These are phyloP conservation scores for Lactarius deliciosus DNA, from an alignment of 768 basidiomycete genomes.

Conservation along the genomic window DNA sequence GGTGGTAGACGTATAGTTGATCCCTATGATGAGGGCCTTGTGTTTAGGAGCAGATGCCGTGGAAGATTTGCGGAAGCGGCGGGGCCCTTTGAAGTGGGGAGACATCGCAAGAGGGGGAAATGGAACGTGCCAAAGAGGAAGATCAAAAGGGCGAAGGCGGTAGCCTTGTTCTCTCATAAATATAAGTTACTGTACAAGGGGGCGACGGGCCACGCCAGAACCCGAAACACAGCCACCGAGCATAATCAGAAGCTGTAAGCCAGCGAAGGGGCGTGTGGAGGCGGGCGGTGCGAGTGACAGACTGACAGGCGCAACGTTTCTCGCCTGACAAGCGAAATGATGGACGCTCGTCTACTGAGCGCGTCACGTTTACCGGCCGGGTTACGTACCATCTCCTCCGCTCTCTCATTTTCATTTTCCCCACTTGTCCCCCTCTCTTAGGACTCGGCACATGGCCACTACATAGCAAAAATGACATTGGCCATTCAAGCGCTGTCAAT, in stretches of 20 bases:
- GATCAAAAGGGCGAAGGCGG: neutral
- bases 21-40: slow-evolving; percentile 13
- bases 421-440: too few relatives aligned
- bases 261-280: too few relatives aligned
- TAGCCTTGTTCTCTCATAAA: neutral
- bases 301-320: too few relatives aligned
- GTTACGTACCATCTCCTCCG: too few relatives aligned
- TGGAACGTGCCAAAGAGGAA: neutral
- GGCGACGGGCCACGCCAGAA: neutral
- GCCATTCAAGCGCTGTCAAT: too few relatives aligned
- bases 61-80: neutral
- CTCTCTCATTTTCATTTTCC: too few relatives aligned
- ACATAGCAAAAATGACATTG: too few relatives aligned
- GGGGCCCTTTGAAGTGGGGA: neutral
- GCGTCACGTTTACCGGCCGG: too few relatives aligned
- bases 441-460: too few relatives aligned
- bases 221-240: neutral
- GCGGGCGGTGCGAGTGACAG: neutral
- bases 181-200: too few relatives aligned
- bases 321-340: too few relatives aligned
- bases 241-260: neutral
- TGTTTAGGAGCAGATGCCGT: neutral
- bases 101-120: neutral
- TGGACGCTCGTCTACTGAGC: too few relatives aligned
- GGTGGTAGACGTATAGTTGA: slow-evolving; percentile 1